Evolutionary conservation across 371 early-diverging fungal species (phyloP), one percentile per base, ranked within the genome.

Genomic region (Mortierella sp.): DNA sequence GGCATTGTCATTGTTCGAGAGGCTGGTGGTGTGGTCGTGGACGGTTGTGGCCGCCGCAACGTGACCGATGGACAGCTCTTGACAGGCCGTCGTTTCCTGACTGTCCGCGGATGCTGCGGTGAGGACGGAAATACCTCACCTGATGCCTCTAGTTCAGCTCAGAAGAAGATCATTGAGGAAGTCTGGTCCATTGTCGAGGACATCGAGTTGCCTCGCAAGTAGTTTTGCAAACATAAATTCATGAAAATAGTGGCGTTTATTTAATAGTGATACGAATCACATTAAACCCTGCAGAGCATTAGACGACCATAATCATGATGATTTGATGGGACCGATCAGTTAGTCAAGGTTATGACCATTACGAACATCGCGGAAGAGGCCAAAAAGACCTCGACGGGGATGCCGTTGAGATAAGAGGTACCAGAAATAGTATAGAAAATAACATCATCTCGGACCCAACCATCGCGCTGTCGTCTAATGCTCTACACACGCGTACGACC

Each of bases 1-100:
- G 95, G 85, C n/a, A 82, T 88, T 1, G 81, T 90, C 23, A 87
- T 94, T 60, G 81, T 92, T 0, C 78, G 78, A 21, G 94, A 94
- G 69, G 70, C 95, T 2, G 94, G 95, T 8, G 93, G 95, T 34
- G 62, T 89, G 12, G 89, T 89, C 9, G 75, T 92, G 30, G 84
- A 87, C 15, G 93, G 91, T 4, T 70, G 78, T 41, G 82, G 80
- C 14, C 70, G 80, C 14, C 70, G 70, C 4, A 50, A 76, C 19
- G 70, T 70, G 7, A 61, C 56, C 7, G 78, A 76, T 31, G 70
- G 70, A 12, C 65, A 76, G 42, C 50, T 76, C n/a, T 39, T 76
- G 70, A 76, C 57, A n/a, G 78, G 78, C 17, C 70, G 78, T 51
- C 78, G 78, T n/a, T 64, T 70, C 62, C 51, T 76, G 50, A 30